These are phyloP conservation scores for Brassica juncea DNA, from an alignment of 345 rosid genomes.

Conservation along the genomic window DNA sequence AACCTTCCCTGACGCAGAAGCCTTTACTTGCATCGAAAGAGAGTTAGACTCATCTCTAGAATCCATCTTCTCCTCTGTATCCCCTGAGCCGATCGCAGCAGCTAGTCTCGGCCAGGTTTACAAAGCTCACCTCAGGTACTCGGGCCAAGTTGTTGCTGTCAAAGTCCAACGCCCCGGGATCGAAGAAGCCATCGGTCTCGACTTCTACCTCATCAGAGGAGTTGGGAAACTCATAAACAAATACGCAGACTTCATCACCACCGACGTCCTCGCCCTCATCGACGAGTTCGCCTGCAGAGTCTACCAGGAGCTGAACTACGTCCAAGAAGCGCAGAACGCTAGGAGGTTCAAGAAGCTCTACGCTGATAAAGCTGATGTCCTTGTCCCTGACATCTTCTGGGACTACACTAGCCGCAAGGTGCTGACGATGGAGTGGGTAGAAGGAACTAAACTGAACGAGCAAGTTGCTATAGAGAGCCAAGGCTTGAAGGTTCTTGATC, in stretches of 20 bases:
- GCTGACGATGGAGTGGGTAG: constrained; percentile 98
- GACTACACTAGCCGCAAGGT: constrained; percentile 88
- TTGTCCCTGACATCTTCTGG: constrained; percentile 98
- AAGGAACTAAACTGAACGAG: constrained; percentile 86
- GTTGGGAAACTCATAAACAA: constrained; percentile 71
- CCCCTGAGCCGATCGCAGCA: constrained; percentile 89
- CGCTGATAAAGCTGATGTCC: constrained; percentile 87
- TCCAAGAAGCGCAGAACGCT: constrained; percentile 97
- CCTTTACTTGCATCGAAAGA: constrained; percentile 82
- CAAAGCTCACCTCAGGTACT: constrained; percentile 79
- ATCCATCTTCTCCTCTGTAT: constrained; percentile 65
- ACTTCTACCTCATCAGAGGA: constrained; percentile 85
- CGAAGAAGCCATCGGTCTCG: constrained; percentile 88
- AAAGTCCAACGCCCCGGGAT: constrained; percentile 95
- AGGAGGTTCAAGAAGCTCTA: constrained; percentile 87
- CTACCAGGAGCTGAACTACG: constrained; percentile 93
- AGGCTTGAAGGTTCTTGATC: constrained; percentile 92
- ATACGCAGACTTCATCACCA: constrained; percentile 74
- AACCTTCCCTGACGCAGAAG: constrained; percentile 89
- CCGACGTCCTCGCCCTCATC: constrained; percentile 74
- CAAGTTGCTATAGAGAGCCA: constrained; percentile 89
- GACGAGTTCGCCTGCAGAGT: constrained; percentile 95
- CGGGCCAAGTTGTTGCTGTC: constrained; percentile 82
- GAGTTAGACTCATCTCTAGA: constrained; percentile 78
- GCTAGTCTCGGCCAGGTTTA: constrained; percentile 98